Conservation (phyloP, 1,139 yeast species). For the Wickerhamomyces sp. region DNA sequence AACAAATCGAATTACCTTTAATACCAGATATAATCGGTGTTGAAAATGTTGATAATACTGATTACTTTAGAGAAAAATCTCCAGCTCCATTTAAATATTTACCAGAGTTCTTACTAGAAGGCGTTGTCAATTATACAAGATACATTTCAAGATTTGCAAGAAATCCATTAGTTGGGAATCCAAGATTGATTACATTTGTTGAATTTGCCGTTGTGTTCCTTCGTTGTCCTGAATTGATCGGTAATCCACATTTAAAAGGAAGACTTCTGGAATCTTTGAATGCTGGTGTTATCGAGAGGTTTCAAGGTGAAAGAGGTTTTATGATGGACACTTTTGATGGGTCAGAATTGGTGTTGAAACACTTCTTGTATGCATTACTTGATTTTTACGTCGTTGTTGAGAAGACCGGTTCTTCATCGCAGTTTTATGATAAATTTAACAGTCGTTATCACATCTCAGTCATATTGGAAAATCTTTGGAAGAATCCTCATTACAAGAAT, state of each 20-base stretch:
- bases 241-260: slow-evolving; percentile 91
- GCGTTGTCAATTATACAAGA: slow-evolving; percentile 69
- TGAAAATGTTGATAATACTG: slow-evolving; percentile 67
- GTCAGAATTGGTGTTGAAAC: slow-evolving; percentile 56
- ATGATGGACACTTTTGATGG: slow-evolving; percentile 61
- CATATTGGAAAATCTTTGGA: slow-evolving; percentile 81
- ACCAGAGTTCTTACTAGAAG: slow-evolving; percentile 87
- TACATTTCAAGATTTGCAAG: slow-evolving; percentile 54
- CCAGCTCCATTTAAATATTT: slow-evolving; percentile 77
- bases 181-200: slow-evolving; percentile 52
- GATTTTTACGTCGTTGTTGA: slow-evolving; percentile 94
- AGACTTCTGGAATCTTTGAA: slow-evolving; percentile 77
- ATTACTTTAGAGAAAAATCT: slow-evolving; percentile 55
- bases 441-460: slow-evolving; percentile 82
- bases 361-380: slow-evolving; percentile 75
- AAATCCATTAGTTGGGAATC: slow-evolving; percentile 54
- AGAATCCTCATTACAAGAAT: slow-evolving; percentile 56
- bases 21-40: slow-evolving; percentile 44
- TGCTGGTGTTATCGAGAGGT: slow-evolving; percentile 61
- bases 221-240: slow-evolving; percentile 80
- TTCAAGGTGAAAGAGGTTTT: slow-evolving; percentile 64
- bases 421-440: slow-evolving; percentile 93
- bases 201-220: slow-evolving; percentile 70
- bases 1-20: slow-evolving; percentile 57
- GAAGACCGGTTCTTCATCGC: slow-evolving; percentile 92